phyloP scores from a whole-genome alignment of 2,329 filamentous ascomycete genomes.

The Sordariomycetes sp. region DNA sequence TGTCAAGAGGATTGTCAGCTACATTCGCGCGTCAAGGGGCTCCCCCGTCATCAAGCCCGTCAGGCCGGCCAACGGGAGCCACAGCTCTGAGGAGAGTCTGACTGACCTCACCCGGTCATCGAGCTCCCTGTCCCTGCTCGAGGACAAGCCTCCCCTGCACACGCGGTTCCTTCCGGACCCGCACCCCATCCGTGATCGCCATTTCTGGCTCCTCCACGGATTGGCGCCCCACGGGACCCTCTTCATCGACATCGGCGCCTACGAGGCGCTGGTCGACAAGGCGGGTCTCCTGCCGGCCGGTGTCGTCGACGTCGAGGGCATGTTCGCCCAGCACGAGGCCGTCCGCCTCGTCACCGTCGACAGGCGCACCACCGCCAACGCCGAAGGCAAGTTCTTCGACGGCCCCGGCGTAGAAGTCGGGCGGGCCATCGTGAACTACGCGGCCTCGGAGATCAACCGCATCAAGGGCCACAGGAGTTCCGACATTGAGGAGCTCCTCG shows the following conservation, averaged over 20 bases:
- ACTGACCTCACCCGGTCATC: conserved; percentile 24
- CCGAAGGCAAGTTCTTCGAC: conserved; percentile 36
- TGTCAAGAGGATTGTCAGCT: conserved; percentile 74
- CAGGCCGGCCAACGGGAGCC: not conserved
- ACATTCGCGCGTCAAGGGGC: conserved; percentile 51
- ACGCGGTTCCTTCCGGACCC: conserved; percentile 83
- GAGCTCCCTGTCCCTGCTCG: conserved; percentile 27
- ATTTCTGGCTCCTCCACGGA: conserved; percentile 95
- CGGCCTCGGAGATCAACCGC: conserved; percentile 67
- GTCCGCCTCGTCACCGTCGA: conserved; percentile 78
- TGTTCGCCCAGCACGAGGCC: conserved; percentile 85
- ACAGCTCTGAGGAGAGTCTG: conserved; percentile 9
- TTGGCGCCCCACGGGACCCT: conserved; percentile 81
- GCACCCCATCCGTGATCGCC: conserved; percentile 80
- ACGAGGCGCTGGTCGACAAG: conserved; percentile 69
- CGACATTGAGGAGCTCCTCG: conserved; percentile 70
- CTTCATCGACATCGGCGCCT: conserved; percentile 87
- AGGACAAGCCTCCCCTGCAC: conserved; percentile 56
- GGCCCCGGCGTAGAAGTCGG: conserved; percentile 62
- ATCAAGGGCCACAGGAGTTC: conserved; percentile 79
- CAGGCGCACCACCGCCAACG: conserved; percentile 29
- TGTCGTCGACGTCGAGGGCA: conserved; percentile 80
- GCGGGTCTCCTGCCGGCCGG: conserved; percentile 83
- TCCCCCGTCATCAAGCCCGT: conserved; percentile 13
- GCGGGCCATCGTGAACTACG: conserved; percentile 84